These are phyloP conservation scores for Dothiorella sarmentorum DNA, from an alignment of 2,329 filamentous ascomycete species.

Conservation along the genomic window DNA sequence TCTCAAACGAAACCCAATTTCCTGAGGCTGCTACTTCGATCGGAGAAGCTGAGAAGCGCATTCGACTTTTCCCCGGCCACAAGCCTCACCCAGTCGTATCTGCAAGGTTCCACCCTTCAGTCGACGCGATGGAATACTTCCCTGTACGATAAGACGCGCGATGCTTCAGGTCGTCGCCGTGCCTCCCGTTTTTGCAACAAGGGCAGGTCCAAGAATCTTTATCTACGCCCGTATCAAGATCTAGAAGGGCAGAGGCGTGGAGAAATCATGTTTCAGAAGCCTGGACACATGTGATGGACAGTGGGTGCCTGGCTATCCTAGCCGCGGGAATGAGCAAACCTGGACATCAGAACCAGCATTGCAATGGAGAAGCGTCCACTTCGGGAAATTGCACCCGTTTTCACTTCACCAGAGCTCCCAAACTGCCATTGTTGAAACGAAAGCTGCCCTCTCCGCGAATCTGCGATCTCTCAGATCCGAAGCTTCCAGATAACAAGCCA, in stretches of 20 bases:
- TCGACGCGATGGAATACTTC: not conserved
- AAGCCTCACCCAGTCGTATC: not conserved
- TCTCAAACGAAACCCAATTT: not conserved
- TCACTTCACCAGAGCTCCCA: not conserved
- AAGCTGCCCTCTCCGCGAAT: not conserved
- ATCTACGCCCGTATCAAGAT: not conserved
- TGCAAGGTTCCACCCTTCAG: not conserved
- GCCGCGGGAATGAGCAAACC: not conserved
- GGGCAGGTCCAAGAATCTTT: not conserved
- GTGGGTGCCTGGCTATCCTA: not conserved
- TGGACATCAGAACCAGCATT: not conserved
- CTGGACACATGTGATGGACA: not conserved
- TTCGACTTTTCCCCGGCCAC: not conserved
- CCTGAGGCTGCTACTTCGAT: not conserved
- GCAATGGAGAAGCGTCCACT: too few species aligned
- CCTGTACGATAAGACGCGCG: not conserved
- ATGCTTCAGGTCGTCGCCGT: not conserved
- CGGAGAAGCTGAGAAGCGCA: not conserved
- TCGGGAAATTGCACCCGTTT: not conserved
- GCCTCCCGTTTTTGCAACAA: too few species aligned
- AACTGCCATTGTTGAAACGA: not conserved
- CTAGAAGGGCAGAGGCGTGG: not conserved
- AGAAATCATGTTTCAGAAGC: not conserved
- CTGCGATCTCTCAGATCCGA: not conserved
- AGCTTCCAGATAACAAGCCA: constrained; percentile 6